Conservation (phyloP, 352 stramenopile species). For the Pythium coloratum region DNA sequence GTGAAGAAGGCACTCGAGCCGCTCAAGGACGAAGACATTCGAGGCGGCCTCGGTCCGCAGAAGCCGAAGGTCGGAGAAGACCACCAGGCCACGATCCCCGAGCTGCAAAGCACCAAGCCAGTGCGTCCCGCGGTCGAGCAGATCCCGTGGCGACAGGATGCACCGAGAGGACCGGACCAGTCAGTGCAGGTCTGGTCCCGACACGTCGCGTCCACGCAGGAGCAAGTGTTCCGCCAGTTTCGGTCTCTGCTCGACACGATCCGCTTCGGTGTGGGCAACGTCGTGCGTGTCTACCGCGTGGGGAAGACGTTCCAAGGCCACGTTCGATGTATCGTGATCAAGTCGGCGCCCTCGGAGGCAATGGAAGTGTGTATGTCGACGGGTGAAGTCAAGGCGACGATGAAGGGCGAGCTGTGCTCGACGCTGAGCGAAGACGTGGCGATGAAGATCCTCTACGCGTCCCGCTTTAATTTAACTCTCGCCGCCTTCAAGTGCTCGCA, state of each 20-base stretch:
- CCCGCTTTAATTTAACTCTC: conserved; percentile 72
- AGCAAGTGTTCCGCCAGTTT: conserved; percentile 53
- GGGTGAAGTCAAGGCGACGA: conserved; percentile 39
- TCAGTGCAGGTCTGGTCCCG: conserved; percentile 67
- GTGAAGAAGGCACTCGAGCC: conserved; percentile 66
- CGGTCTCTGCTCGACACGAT: conserved; percentile 52
- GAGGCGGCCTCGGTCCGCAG: conserved; percentile 52
- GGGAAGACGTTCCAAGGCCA: conserved; percentile 43
- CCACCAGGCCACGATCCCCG: conserved; percentile 56
- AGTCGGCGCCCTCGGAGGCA: conserved; percentile 39
- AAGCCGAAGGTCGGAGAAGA: conserved; percentile 69
- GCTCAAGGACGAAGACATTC: conserved; percentile 73
- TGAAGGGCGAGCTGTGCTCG: conserved; percentile 68
- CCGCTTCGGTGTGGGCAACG: conserved; percentile 64
- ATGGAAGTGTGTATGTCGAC: conserved; percentile 64
- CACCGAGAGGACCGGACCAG: conserved; percentile 13
- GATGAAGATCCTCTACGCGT: conserved; percentile 60
- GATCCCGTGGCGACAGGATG: conserved; percentile 22
- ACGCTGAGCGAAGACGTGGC: conserved; percentile 70
- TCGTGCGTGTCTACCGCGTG: conserved; percentile 60
- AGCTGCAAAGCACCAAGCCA: conserved; percentile 31
- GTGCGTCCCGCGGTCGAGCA: neutral
- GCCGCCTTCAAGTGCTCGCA: conserved; percentile 56
- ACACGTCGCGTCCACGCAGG: conserved; percentile 45
- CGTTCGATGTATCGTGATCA: conserved; percentile 64